These are phyloP conservation scores for Yarrowia yakushimensis DNA, from an alignment of 805 yeast genomes.

Conservation along the genomic window DNA sequence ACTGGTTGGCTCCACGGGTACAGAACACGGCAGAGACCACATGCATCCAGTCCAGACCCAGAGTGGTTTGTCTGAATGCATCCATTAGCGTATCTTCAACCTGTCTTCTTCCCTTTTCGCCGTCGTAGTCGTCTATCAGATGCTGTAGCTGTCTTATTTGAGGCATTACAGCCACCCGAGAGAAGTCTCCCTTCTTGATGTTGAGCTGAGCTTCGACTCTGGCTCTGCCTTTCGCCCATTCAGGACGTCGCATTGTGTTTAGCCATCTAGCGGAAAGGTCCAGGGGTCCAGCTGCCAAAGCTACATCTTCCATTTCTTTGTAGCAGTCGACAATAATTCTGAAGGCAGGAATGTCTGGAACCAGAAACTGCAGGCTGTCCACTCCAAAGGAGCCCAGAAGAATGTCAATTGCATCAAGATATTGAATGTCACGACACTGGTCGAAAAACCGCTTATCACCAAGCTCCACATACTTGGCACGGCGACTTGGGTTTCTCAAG, in stretches of 20 bases:
- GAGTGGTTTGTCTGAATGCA: not conserved
- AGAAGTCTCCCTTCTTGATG: not conserved
- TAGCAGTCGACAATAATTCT: not conserved
- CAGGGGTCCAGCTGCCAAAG: not conserved
- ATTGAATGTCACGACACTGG: not conserved
- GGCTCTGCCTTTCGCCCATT: not conserved
- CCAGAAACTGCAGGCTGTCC: not conserved
- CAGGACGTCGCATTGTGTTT: not conserved
- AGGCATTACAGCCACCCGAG: not conserved
- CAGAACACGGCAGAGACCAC: not conserved
- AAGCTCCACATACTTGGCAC: constrained; percentile 8
- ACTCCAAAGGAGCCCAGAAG: constrained; percentile 4
- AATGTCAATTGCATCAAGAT: not conserved
- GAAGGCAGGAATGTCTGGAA: not conserved
- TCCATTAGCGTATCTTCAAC: not conserved
- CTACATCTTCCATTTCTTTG: not conserved
- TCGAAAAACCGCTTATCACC: constrained; percentile 9
- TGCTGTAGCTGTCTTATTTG: not conserved
- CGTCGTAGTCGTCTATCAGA: not conserved
- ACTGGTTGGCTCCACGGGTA: not conserved
- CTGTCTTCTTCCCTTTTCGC: not conserved
- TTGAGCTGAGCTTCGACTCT: not conserved
- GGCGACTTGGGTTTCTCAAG: constrained; percentile 13
- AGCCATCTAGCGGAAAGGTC: not conserved
- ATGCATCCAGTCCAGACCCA: constrained; percentile 13